phyloP scores from a whole-genome alignment of 306 rosid species.

The Alnus glutinosa region DNA sequence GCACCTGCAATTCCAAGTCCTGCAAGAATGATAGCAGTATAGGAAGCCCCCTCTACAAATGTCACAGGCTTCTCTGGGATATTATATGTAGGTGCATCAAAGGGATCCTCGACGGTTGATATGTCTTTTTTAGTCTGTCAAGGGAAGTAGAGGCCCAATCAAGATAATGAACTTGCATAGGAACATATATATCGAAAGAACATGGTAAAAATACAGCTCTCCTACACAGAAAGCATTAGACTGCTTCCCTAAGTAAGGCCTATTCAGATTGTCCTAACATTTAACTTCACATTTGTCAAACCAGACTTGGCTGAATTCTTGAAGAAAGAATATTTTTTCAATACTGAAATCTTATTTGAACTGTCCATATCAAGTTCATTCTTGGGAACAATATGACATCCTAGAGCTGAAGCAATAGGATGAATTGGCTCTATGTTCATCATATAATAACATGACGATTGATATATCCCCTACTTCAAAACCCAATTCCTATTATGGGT shows the following conservation, averaged over 20 bases:
- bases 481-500: not conserved
- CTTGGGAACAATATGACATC: not conserved
- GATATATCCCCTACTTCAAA: not conserved
- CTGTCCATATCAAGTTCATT: not conserved
- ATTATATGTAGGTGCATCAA: slow-evolving; percentile 81
- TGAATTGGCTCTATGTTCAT: not conserved
- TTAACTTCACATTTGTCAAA: not conserved
- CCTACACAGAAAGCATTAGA: not conserved
- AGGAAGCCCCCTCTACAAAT: slow-evolving; percentile 85
- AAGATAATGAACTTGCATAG: slow-evolving; percentile 8
- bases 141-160: slow-evolving; percentile 13
- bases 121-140: slow-evolving; percentile 77
- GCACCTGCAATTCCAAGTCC: slow-evolving; percentile 86
- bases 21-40: slow-evolving; percentile 69
- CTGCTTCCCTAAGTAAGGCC: not conserved
- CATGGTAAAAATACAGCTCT: not conserved
- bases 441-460: not conserved
- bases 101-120: slow-evolving; percentile 81
- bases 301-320: not conserved
- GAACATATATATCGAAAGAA: not conserved
- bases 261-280: not conserved
- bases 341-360: not conserved
- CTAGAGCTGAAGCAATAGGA: not conserved
- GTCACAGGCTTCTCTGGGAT: slow-evolving; percentile 94
- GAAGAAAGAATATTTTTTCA: not conserved